phyloP scores from a whole-genome alignment of 805 yeast species.

The Metschnikowia dekortorum region DNA sequence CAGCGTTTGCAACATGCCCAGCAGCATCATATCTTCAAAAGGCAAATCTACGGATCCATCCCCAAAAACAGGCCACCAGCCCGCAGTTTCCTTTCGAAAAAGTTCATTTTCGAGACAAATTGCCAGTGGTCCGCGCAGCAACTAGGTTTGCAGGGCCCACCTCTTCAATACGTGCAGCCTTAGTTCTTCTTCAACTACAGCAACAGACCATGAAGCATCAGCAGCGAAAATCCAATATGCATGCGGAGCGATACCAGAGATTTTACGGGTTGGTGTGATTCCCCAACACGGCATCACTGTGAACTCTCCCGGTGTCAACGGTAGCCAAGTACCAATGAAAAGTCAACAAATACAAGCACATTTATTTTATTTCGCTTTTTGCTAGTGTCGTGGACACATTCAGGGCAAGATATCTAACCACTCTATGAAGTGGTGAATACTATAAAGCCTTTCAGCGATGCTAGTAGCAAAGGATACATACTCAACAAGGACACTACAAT shows the following conservation, averaged over 20 bases:
- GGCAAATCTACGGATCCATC: not conserved
- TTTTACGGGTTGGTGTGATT: not conserved
- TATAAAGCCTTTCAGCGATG: too few species aligned
- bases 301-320: not conserved
- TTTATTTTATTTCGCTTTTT: too few species aligned
- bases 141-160: not conserved
- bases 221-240: not conserved
- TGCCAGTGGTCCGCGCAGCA: not conserved
- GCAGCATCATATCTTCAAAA: constrained; percentile 3
- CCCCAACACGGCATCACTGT: not conserved
- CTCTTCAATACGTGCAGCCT: not conserved
- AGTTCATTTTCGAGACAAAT: not conserved
- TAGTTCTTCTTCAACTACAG: not conserved
- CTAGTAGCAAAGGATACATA: too few species aligned
- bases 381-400: too few species aligned
- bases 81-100: not conserved
- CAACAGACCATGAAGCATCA: not conserved
- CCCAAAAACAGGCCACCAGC: constrained; percentile 1
- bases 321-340: constrained; percentile 1
- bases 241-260: constrained; percentile 4
- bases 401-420: too few species aligned
- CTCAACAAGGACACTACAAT: too few species aligned
- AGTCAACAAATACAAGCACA: not conserved
- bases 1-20: constrained; percentile 7
- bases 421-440: too few species aligned